Conservation (phyloP, 306 rosid species). For the Prunus armeniaca region DNA sequence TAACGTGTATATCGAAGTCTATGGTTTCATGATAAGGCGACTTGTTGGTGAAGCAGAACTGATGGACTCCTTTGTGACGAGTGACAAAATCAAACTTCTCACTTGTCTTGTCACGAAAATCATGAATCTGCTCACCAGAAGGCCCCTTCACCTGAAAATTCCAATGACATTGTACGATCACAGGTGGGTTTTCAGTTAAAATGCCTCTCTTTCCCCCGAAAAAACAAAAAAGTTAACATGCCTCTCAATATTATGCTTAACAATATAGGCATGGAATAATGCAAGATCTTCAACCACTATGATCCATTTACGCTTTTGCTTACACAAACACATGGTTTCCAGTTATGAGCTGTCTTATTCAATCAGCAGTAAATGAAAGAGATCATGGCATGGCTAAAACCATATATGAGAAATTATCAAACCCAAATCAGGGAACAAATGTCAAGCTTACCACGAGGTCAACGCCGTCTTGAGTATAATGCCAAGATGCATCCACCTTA, state of each 20-base stretch:
- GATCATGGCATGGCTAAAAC: not conserved
- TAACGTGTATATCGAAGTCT: conserved; percentile 71
- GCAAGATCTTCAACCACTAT: not conserved
- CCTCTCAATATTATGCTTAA: not conserved
- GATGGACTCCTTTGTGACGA: conserved; percentile 45
- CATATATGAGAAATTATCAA: not conserved
- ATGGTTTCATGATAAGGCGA: conserved; percentile 80
- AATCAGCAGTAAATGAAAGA: not conserved
- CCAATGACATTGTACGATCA: not conserved
- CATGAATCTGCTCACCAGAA: conserved; percentile 46
- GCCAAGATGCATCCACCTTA: conserved; percentile 54
- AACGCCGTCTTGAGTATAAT: conserved; percentile 45
- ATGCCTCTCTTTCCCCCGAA: not conserved
- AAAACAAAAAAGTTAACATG: not conserved
- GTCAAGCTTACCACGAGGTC: conserved; percentile 47
- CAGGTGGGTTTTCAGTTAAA: not conserved
- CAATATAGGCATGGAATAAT: not conserved
- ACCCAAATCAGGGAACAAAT: not conserved
- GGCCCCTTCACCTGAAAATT: conserved; percentile 59
- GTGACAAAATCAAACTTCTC: conserved; percentile 68
- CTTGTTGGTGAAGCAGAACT: conserved; percentile 75
- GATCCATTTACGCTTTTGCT: no score
- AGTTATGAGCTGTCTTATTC: not conserved
- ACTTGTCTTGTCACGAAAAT: conserved; percentile 50
- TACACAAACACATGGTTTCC: not conserved